Base-by-base conservation (phyloP, 352 stramenopile species). In the Phytophthora kernoviae region DNA sequence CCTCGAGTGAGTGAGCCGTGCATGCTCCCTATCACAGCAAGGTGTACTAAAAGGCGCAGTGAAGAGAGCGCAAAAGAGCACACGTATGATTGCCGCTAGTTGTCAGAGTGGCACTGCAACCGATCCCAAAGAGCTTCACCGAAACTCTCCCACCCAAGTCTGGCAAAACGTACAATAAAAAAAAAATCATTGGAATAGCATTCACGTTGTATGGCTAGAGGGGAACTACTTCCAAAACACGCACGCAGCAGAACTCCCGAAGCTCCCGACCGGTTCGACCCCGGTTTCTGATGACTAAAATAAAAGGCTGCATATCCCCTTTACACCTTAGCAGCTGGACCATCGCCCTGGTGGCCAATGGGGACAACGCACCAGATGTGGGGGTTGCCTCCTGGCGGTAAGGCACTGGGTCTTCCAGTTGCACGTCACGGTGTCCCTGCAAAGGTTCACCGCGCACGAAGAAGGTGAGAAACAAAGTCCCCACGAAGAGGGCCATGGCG, bases 401-500 rank as follows among this genome's bases (percentile, higher is more conserved):
- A 0, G 62, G 67, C 53, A 76, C 67, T 1, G 64, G 64, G 20
- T 74, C 68, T 48, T 73, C 63, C 10, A 72, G 20, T 32, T 73
- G 62, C 36, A 73, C 58, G 15, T 73, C 47, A 0, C 17, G 47
- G 17, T 41, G 37, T n/a, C 42, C 55, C 4, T 68, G 59, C 1
- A 32, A 24, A 15, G 54, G 2, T 14, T 54, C 49, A 20, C 9
- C 40, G 5, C 15, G 5, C 20, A 15, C 41, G 7, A 80, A 3
- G 55, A 80, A 78, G 21, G 69, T 63, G 17, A 87, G 52, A 1
- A 41, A 72, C 5, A 83, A 40, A 40, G 77, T 71, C 37, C 58
- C 58, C 17, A 81, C 51, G 64, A 84, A 84, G 58, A 77, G 65
- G 40, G 65, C 73, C 68, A 80, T 82, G 22, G 59, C 66, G 46